Base-by-base conservation (phyloP, 176 grass and related monocot genomes). In the Lolium multiflorum region DNA sequence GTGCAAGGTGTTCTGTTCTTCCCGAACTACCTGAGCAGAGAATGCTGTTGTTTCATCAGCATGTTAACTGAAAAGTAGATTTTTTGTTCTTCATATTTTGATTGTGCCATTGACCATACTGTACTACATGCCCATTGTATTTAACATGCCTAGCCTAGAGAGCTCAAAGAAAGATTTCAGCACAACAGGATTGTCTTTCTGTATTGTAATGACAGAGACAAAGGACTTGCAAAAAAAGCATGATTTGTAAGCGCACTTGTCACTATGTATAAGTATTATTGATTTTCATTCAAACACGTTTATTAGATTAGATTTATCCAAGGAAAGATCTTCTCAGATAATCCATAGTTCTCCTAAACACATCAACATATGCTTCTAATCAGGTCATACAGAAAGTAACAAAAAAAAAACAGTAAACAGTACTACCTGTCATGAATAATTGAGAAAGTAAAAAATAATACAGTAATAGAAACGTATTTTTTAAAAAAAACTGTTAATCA, bases 251-350 rank as follows among this genome's bases (percentile, higher is more conserved):
- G 41, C 41, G 24, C 22, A 83, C 4, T 25, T 83, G 44, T 22
- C 72, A 39, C 39, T 70, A 22, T 67, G 52, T 61, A 77, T 78
- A 48, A 38, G 56, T 60, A 57, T 62, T 50, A 71, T 26, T 28
- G 0, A 78, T 20, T 4, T 51, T 71, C 74, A 18, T 51, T 49
- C 37, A 61, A 83, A 71, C 18, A 77, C 48, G 41, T 26, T 25
- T 38, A 83, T 31, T 31, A 57, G 9, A 70, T 63, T 13, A 18
- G 17, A 72, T 31, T 62, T 43, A 38, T 25, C 9, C 50, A 59
- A 77, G 17, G 18, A 59, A 70, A 47, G 16, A 37, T 50, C 37
- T 12, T 12, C 3, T 2, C 22, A 24, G 10, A 72, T 26, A 84
- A 52, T 43, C 14, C 10, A 49, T 24, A 59, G 5, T 73, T 81